Percentiles rank a stretch among this genome's conserved stretches.
Conservation (phyloP, 2,329 filamentous ascomycete genomes). For the Trichophyton simii region DNA sequence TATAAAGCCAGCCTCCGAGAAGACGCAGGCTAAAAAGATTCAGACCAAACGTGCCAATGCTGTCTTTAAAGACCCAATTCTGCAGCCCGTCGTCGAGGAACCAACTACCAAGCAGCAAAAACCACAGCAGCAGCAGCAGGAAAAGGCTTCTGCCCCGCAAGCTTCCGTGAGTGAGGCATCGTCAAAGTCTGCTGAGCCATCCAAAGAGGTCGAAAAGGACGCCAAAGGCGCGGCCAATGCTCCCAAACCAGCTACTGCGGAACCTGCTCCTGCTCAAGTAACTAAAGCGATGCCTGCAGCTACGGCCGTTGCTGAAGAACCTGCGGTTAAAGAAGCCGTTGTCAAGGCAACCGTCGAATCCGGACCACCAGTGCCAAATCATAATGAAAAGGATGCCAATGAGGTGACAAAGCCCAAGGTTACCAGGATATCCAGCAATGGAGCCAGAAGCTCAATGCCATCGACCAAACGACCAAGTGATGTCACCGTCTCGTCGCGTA, state of each 20-base stretch:
- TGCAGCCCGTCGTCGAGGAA: conserved; percentile 2
- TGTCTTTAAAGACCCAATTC: conserved; percentile 4
- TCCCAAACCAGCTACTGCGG: not conserved
- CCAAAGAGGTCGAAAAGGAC: not conserved
- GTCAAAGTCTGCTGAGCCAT: not conserved
- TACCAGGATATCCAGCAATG: not conserved
- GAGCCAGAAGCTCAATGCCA: not conserved
- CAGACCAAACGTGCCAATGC: conserved; percentile 43
- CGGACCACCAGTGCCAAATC: not conserved
- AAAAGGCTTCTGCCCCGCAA: not conserved
- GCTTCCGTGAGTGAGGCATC: not conserved
- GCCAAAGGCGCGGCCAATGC: not conserved
- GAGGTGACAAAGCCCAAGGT: not conserved
- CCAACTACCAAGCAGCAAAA: not conserved
- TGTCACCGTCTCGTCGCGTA: conserved; percentile 19
- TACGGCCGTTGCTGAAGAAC: not conserved
- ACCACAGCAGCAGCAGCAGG: not conserved
- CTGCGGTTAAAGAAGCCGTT: not conserved
- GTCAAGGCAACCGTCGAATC: not conserved
- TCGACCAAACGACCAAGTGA: not conserved
- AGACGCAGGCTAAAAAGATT: conserved; percentile 29
- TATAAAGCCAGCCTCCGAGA: conserved; percentile 21
- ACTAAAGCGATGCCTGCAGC: not conserved
- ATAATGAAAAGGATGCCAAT: not conserved
- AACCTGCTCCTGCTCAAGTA: not conserved